phyloP scores from a whole-genome alignment of 192 early-diverging fungal species.

The Funneliformis geosporum region DNA sequence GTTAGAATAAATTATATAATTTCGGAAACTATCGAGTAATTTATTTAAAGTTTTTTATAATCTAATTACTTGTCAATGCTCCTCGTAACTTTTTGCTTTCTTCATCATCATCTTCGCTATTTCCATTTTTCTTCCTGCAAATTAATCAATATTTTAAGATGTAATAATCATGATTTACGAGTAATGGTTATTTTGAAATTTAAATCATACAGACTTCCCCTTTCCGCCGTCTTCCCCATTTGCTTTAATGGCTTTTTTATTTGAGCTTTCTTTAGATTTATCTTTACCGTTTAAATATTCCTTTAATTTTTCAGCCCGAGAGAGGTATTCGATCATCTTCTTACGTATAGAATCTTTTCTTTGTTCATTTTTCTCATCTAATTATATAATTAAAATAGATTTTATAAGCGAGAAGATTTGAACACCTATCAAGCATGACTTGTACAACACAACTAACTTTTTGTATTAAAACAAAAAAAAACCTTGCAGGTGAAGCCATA shows the following conservation, averaged over 20 bases:
- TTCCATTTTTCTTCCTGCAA: slow-evolving; percentile 46
- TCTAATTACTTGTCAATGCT: slow-evolving; percentile 37
- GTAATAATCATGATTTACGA: slow-evolving; percentile 15
- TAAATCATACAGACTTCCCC: slow-evolving; percentile 27
- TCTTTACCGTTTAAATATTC: slow-evolving; percentile 77
- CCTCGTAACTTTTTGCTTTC: slow-evolving; percentile 51
- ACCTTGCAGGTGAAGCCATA: too few relatives aligned
- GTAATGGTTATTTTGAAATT: slow-evolving; percentile 31
- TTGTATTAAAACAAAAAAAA: background rate
- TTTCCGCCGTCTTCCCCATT: slow-evolving; percentile 48
- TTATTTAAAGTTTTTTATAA: background rate
- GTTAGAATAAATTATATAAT: background rate
- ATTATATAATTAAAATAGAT: background rate
- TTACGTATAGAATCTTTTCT: slow-evolving; percentile 82
- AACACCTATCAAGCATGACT: background rate
- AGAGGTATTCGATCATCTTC: slow-evolving; percentile 90
- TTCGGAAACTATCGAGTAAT: background rate
- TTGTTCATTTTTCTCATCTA: slow-evolving; percentile 95
- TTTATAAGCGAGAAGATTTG: background rate
- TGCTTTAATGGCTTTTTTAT: slow-evolving; percentile 62
- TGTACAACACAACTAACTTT: background rate
- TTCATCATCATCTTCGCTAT: slow-evolving; percentile 44
- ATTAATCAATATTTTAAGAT: background rate
- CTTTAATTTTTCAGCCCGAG: slow-evolving; percentile 92
- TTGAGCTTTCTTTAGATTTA: slow-evolving; percentile 44